A percentile compares a stretch with the other conserved stretches of the same genome.
These are phyloP conservation scores for Anthracocystis setariae DNA, from an alignment of 1,284 basidiomycete genomes.

Conservation along the genomic window DNA sequence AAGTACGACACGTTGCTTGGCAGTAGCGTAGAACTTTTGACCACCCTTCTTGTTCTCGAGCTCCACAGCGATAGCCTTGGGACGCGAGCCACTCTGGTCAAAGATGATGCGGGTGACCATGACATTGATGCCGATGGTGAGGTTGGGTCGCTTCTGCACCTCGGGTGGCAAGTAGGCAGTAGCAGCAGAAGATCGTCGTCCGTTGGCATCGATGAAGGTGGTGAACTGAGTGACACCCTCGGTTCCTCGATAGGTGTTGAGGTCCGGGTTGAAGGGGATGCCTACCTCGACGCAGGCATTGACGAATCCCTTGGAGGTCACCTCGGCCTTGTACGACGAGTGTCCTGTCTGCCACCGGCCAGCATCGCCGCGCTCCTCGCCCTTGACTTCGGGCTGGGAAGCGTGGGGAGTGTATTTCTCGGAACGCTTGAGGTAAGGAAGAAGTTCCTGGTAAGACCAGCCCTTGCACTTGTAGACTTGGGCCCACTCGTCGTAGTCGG, in stretches of 20 bases:
- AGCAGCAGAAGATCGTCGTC: conserved; percentile 51
- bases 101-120: conserved; percentile 53
- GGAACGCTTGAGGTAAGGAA: conserved; percentile 37
- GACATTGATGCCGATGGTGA: conserved; percentile 53
- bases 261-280: conserved; percentile 48
- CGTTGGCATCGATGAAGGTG: conserved; percentile 54
- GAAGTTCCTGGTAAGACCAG: conserved; percentile 51
- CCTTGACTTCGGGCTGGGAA: conserved; percentile 45
- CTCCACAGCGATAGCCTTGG: conserved; percentile 53
- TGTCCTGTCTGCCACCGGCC: conserved; percentile 58
- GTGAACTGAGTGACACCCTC: conserved; percentile 52
- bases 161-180: conserved; percentile 52
- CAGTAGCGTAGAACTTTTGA: conserved; percentile 41
- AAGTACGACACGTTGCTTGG: conserved; percentile 71
- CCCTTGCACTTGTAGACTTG: conserved; percentile 50
- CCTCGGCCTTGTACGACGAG: conserved; percentile 43
- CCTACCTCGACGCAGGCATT: conserved; percentile 47
- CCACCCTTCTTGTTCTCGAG: conserved; percentile 43
- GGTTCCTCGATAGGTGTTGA: conserved; percentile 50
- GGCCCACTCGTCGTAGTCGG: conserved; percentile 56
- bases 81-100: conserved; percentile 40
- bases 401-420: conserved; percentile 52
- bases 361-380: conserved; percentile 40
- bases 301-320: conserved; percentile 51
- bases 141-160: conserved; percentile 50